Conservation (phyloP, 1,284 basidiomycete genomes). For the Heterobasidion irregulare region DNA sequence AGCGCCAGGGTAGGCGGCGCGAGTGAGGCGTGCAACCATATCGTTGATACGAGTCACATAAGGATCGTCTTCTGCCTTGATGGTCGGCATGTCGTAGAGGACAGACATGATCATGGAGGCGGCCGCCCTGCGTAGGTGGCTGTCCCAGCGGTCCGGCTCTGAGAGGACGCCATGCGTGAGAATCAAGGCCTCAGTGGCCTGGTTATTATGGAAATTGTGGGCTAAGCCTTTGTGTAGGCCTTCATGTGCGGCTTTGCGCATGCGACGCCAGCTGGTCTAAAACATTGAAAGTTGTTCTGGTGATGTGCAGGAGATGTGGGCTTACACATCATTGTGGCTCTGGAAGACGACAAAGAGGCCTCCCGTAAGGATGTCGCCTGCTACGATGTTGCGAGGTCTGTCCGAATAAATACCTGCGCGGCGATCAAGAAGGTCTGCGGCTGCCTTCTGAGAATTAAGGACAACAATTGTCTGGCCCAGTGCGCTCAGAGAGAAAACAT, state of each 20-base stretch:
- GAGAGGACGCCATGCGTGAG: not conserved
- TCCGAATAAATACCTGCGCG: slow-evolving; percentile 14
- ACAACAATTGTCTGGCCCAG: slow-evolving; percentile 15
- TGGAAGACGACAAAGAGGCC: not conserved
- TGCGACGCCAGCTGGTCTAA: slow-evolving; percentile 1
- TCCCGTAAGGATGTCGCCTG: not conserved
- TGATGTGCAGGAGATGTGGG: not conserved
- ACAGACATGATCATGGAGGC: slow-evolving; percentile 1
- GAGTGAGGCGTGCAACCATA: not conserved
- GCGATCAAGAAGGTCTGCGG: slow-evolving; percentile 16
- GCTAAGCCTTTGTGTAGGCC: not conserved
- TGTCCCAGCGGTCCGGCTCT: not conserved
- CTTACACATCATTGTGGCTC: slow-evolving; percentile 1
- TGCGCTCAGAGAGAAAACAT: slow-evolving; percentile 14
- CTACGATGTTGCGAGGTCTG: slow-evolving; percentile 9
- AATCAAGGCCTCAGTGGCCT: slow-evolving; percentile 1
- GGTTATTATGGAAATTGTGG: not conserved
- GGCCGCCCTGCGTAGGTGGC: not conserved
- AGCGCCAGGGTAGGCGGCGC: not conserved
- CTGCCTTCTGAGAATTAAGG: slow-evolving; percentile 14
- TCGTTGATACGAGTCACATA: not conserved
- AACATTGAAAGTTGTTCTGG: not conserved
- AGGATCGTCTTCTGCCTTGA: not conserved
- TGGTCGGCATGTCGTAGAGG: not conserved
- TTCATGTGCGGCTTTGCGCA: slow-evolving; percentile 7